Conservation (phyloP, 257 asterid genomes). For the Gardenia jasminoides region DNA sequence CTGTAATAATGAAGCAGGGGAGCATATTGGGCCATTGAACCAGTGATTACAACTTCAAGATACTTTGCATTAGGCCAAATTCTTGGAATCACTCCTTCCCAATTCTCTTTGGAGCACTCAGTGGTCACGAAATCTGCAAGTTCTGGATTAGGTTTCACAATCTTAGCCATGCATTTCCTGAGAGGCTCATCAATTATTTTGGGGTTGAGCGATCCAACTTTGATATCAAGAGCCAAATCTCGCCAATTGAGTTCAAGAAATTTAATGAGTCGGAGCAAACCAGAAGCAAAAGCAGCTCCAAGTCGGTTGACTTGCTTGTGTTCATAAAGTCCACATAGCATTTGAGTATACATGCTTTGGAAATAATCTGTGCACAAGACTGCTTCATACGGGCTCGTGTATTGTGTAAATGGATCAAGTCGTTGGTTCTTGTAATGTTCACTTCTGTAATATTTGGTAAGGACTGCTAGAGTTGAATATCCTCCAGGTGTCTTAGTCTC, state of each 20-base stretch:
- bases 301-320: conserved; percentile 36
- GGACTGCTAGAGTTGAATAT: too few relatives aligned
- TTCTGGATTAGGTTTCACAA: conserved; percentile 34
- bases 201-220: conserved; percentile 27
- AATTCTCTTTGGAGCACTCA: too few relatives aligned
- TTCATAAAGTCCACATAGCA: conserved; percentile 49
- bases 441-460: too few relatives aligned
- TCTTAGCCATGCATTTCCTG: conserved; percentile 26
- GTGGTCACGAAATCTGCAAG: conserved; percentile 35
- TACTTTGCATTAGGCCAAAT: conserved; percentile 50
- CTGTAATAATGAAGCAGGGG: conserved; percentile 9
- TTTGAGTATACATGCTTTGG: conserved; percentile 47
- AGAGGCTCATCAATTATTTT: conserved; percentile 22
- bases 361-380: conserved; percentile 27
- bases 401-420: conserved; percentile 42
- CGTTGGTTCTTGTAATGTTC: too few relatives aligned
- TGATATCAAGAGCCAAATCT: conserved; percentile 29
- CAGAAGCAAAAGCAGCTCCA: conserved; percentile 45
- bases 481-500: too few relatives aligned
- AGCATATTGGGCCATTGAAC: not conserved
- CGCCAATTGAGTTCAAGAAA: conserved; percentile 43
- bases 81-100: too few relatives aligned
- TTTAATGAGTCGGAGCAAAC: conserved; percentile 36
- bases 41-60: not conserved
- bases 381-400: too few relatives aligned